Percentiles rank a stretch among this genome's conserved stretches.
Conservation (phyloP, 176 grass and related monocot genomes). For the Saccharum officinarum region DNA sequence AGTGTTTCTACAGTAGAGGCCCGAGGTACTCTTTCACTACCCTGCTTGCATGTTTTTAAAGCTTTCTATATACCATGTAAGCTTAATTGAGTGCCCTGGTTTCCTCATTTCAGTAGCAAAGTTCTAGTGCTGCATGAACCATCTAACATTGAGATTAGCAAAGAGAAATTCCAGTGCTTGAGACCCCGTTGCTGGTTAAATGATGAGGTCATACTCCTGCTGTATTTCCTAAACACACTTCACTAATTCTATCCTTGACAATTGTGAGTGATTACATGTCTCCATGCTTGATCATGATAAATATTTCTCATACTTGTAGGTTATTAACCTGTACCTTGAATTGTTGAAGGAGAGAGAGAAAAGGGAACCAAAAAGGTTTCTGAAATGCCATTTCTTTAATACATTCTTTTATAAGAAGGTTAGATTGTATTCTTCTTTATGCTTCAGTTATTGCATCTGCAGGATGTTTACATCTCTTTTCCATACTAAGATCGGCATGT, state of each 20-base stretch:
- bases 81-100: background rate
- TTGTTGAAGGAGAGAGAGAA: conserved; percentile 76
- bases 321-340: conserved; percentile 92
- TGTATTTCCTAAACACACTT: conserved; percentile 23
- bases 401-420: conserved; percentile 98
- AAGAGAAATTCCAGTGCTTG: conserved; percentile 73
- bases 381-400: conserved; percentile 96
- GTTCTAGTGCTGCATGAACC: conserved; percentile 58
- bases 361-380: conserved; percentile 66
- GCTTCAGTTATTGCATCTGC: background rate
- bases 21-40: conserved; percentile 41
- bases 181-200: conserved; percentile 73
- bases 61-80: background rate
- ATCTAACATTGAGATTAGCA: conserved; percentile 85
- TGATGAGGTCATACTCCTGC: conserved; percentile 67
- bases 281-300: conserved; percentile 21
- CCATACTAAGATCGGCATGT: background rate
- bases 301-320: conserved; percentile 50
- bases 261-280: background rate
- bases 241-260: conserved; percentile 1
- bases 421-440: conserved; percentile 38
- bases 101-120: conserved; percentile 41
- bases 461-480: background rate
- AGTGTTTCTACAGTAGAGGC: conserved; percentile 47
- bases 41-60: background rate